These are phyloP conservation scores for Kwoniella shandongensis DNA, from an alignment of 768 basidiomycete genomes.

Conservation along the genomic window DNA sequence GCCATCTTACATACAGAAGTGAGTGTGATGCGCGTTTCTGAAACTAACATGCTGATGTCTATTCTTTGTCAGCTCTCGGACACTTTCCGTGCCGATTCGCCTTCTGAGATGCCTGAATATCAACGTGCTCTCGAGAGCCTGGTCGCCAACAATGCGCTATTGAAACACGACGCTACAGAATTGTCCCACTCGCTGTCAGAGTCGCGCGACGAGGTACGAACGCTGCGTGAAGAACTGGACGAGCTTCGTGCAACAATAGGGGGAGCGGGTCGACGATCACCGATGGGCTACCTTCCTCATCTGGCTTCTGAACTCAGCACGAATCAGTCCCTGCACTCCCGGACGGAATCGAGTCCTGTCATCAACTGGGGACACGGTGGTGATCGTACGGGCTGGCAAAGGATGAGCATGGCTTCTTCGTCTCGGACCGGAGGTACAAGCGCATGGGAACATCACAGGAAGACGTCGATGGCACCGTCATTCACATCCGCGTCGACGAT, in stretches of 20 bases:
- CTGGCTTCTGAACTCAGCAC: constrained; percentile 33
- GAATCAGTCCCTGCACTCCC: constrained; percentile 19
- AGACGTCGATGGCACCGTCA: constrained; percentile 37
- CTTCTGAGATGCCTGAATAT: constrained; percentile 43
- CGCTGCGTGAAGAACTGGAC: constrained; percentile 70
- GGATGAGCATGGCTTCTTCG: constrained; percentile 29
- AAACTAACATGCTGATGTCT: not conserved
- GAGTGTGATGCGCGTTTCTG: constrained; percentile 2
- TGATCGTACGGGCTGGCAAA: constrained; percentile 25
- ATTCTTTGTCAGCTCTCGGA: constrained; percentile 29
- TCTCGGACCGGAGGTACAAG: constrained; percentile 23
- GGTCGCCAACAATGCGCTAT: constrained; percentile 76
- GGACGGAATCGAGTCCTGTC: constrained; percentile 42
- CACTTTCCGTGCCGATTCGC: constrained; percentile 35
- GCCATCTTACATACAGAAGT: constrained; percentile 42
- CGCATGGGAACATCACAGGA: constrained; percentile 44
- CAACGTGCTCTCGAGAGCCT: constrained; percentile 72
- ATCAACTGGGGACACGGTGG: constrained; percentile 9
- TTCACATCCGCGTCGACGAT: constrained; percentile 29
- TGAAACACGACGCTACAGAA: constrained; percentile 79
- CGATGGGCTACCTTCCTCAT: constrained; percentile 11
- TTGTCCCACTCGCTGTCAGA: constrained; percentile 71
- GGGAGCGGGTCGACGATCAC: constrained; percentile 29
- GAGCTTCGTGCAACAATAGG: constrained; percentile 64
- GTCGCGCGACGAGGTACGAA: constrained; percentile 71